These are phyloP conservation scores for Pseudoscleropodium purum DNA, from an alignment of 225 moss, liverwort and hornwort genomes.

Conservation along the genomic window DNA sequence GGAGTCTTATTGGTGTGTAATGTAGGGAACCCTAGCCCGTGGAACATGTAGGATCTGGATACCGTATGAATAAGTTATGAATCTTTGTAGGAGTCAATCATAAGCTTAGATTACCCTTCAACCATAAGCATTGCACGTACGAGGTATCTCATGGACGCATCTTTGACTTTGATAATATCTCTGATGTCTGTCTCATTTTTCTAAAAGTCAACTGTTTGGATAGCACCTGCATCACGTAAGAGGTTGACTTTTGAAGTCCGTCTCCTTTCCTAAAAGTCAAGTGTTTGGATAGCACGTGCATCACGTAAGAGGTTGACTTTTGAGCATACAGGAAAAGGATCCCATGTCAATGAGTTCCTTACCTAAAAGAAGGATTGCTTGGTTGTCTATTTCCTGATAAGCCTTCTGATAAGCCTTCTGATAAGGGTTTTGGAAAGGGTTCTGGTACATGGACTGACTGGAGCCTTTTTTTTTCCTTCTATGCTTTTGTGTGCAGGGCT, in stretches of 20 bases:
- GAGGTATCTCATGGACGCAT: neutral
- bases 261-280: neutral
- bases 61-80: neutral
- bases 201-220: neutral
- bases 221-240: neutral
- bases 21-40: neutral
- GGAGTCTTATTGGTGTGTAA: neutral
- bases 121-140: neutral
- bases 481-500: slow-evolving; percentile 35
- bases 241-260: neutral
- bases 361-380: neutral
- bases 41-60: neutral
- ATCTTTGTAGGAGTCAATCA: neutral
- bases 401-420: no score
- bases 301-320: neutral
- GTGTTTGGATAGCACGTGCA: neutral
- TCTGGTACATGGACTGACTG: no score
- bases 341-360: neutral
- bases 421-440: no score
- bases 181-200: neutral
- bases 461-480: no score
- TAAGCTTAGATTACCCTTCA: neutral
- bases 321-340: neutral
- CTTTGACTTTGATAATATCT: neutral
- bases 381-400: neutral